Conservation (phyloP, 192 early-diverging fungal species). For the Coemansia sp. region DNA sequence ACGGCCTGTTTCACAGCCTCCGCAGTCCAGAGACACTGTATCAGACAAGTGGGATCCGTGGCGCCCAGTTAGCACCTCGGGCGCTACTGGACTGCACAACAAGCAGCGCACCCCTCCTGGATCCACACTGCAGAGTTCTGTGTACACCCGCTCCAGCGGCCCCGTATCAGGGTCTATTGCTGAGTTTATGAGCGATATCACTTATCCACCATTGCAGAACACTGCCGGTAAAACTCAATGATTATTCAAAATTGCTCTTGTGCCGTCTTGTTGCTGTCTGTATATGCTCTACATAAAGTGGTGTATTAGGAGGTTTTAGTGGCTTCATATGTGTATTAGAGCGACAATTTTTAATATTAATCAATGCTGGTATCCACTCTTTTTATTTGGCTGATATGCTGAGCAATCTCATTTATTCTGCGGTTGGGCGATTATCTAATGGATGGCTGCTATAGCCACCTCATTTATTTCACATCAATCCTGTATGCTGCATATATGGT, state of each 20-base stretch:
- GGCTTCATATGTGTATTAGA: too few relatives aligned
- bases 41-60: constrained; percentile 48
- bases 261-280: not conserved
- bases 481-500: too few relatives aligned
- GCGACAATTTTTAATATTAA: too few relatives aligned
- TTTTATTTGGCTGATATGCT: too few relatives aligned
- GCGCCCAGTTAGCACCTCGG: constrained; percentile 39
- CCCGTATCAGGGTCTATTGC: constrained; percentile 21
- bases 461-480: too few relatives aligned
- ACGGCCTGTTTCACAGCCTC: constrained; percentile 12
- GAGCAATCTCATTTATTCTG: too few relatives aligned
- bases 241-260: not conserved
- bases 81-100: not conserved
- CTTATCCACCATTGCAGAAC: constrained; percentile 46
- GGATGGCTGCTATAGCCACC: too few relatives aligned
- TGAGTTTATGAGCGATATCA: constrained; percentile 44
- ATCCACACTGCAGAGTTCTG: constrained; percentile 39
- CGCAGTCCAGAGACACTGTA: too few relatives aligned
- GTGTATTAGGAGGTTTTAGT: too few relatives aligned
- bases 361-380: too few relatives aligned
- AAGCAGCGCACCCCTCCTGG: constrained; percentile 15
- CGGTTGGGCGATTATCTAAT: too few relatives aligned
- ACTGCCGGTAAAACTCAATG: constrained; percentile 3
- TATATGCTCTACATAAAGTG: too few relatives aligned
- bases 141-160: constrained; percentile 23